Base-by-base conservation (phyloP, 1,284 basidiomycete genomes). In the Inonotus hispidus region DNA sequence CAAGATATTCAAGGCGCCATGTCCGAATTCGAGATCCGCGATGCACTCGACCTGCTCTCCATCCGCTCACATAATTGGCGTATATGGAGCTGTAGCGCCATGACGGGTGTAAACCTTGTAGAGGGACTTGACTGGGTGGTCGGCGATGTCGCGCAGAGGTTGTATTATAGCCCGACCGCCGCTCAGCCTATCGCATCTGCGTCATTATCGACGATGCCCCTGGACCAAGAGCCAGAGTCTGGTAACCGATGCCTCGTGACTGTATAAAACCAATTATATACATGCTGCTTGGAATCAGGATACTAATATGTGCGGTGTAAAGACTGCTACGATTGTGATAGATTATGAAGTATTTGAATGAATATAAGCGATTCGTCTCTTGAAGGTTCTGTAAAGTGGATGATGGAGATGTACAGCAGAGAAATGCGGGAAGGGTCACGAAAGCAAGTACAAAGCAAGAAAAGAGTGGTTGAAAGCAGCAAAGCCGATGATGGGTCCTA, bases 111-210 rank as follows among this genome's bases (percentile, higher is more conserved):
- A 60, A 93, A 96, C 68, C 79, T 98, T 11, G 79, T 92, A 5
- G 79, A 84, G 61, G 96, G 95, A 14, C 81, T 98, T 43, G 88
- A 97, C 71, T 99, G 96, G 96, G 84, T 94, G n/a, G 92, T 98
- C 8, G 81, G 85, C 45, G 93, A 98, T 68, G 89, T 98, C 53
- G 94, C 92, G 2, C 81, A 83, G 41, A 79, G 93, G 67, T 71
- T 93, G 45, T 92, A 92, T 70, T 92, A 91, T 68, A 76, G 72
- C 53, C 68, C 73, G 38, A 64, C 63, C 13, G 43, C 54, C 13
- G 55, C 56, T 16, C 53, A 56, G 50, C 47, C 47, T 19, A 4
- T 16, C n/a, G 19, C 1, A 43, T 43, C 41, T 16, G 7, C 41
- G 41, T 43, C 41, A 7, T 14, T 43, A 43, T 7, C n/a, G 41